Base-by-base conservation (phyloP, 306 rosid species). In the Inga oerstediana region DNA sequence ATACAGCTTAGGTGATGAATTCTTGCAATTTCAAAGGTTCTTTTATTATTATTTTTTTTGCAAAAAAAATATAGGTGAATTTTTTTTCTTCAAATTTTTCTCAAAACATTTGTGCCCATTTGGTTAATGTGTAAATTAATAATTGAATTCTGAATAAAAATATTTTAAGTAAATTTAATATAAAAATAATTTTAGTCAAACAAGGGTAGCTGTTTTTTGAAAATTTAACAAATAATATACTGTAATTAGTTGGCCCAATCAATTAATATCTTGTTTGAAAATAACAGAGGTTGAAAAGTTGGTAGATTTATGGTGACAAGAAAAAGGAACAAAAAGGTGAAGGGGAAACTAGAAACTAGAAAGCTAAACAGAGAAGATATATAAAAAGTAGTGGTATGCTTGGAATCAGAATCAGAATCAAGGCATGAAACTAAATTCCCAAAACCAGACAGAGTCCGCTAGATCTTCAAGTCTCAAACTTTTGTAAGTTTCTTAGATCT, bases 351-450 rank as follows among this genome's bases (percentile, higher is more conserved):
- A 62, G 17, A 62, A 22, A 62, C 35, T 62, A 62, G 37, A 62
- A 62, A 62, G 68, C 8, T 11, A 62, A 24, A 62, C 17, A 59
- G 13, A 59, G 32, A 59, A 59, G 32, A 59, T 12, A 27, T 24
- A 49, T 49, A 43, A 15, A 49, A 49, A 48, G 13, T 22, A 44
- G 34, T 7, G 27, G 54, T 10, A 44, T 32, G 16, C 64, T 81
- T 52, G 22, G 59, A 17, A 15, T 51, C 1, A 5, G 58, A 17
- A 52, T 19, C 32, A 17, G 58, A 17, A 52, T 19, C 32, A 51
- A n/a, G 54, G 68, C 34, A 22, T 69, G 74, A 45, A 45, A 65
- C 19, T 74, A 51, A 48, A 72, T 74, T 84, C 14, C 84, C 56
- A 7, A 67, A 3, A 46, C 51, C 51, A 64, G 65, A 72, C 15